phyloP scores from a whole-genome alignment of 495 filamentous ascomycete species.

The Pseudevernia furfuracea region DNA sequence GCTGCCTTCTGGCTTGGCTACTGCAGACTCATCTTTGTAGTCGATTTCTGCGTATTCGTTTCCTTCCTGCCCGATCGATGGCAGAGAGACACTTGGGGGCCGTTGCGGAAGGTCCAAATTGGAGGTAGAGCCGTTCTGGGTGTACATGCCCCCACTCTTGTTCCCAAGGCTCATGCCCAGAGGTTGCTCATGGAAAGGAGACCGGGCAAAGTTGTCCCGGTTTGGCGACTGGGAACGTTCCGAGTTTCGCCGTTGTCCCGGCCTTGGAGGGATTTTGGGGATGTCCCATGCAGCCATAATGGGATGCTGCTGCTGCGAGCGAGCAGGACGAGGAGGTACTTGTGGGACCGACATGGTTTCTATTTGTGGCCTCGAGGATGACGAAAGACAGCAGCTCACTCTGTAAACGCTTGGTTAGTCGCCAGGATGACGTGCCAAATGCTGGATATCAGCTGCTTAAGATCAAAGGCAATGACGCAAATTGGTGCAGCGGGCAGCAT shows the following conservation, averaged over 20 bases:
- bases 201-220: conserved; percentile 70
- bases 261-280: conserved; percentile 62
- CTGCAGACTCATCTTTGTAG: conserved; percentile 28
- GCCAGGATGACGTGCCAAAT: conserved; percentile 3
- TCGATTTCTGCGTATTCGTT: conserved; percentile 69
- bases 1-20: conserved; percentile 37
- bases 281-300: conserved; percentile 31
- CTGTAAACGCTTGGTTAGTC: conserved; percentile 14
- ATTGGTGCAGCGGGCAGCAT: neutral
- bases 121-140: conserved; percentile 37
- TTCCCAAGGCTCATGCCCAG: conserved; percentile 40
- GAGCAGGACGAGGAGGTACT: conserved; percentile 46
- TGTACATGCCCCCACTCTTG: conserved; percentile 28
- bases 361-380: neutral
- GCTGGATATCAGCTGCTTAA: conserved; percentile 10
- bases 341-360: conserved; percentile 40
- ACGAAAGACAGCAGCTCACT: neutral
- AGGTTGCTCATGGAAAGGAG: conserved; percentile 68
- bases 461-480: conserved; percentile 3
- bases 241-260: conserved; percentile 46
- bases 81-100: conserved; percentile 70
- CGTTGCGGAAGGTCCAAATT: conserved; percentile 46
- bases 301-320: conserved; percentile 32
- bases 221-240: conserved; percentile 75
- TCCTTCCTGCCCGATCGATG: conserved; percentile 82